A percentile compares a stretch with the other conserved stretches of the same genome.
Evolutionary conservation across 73 alveolate genomes (phyloP).

Genomic region (Uronychia binucleata): DNA sequence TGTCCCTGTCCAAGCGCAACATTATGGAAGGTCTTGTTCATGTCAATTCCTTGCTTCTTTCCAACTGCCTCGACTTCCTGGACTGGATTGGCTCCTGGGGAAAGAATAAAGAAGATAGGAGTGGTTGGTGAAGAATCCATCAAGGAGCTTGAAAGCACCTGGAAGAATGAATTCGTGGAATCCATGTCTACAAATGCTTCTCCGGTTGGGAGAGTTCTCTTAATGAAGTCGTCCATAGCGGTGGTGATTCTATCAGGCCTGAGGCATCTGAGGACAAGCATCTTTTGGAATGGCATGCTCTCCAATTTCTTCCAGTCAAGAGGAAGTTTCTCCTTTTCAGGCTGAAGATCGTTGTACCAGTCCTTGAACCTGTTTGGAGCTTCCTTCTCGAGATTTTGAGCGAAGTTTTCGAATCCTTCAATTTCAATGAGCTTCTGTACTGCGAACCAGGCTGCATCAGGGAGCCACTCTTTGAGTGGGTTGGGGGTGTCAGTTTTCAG

Average conservation of each 20-base stretch:
- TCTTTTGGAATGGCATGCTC: slow-evolving; percentile 97
- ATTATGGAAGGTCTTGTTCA: slow-evolving; percentile 93
- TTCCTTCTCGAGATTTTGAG: slow-evolving; percentile 98
- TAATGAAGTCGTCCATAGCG: slow-evolving; percentile 97
- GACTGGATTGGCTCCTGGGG: slow-evolving; percentile 99
- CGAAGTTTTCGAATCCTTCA: slow-evolving; percentile 97
- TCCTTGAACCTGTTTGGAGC: slow-evolving; percentile 99
- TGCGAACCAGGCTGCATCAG: slow-evolving; percentile 96
- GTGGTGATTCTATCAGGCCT: slow-evolving; percentile 99
- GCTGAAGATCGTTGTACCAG: slow-evolving; percentile 99
- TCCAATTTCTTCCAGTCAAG: slow-evolving; percentile 99
- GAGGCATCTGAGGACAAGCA: slow-evolving; percentile 97
- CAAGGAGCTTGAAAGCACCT: slow-evolving; percentile 86
- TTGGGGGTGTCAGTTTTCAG: slow-evolving; percentile 93
- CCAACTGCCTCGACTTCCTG: slow-evolving; percentile 97
- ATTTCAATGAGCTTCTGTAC: slow-evolving; percentile 95
- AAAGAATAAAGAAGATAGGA: slow-evolving; percentile 99
- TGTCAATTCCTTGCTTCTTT: slow-evolving; percentile 86
- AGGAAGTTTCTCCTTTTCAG: slow-evolving; percentile 99
- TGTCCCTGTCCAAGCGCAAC: slow-evolving; percentile 99
- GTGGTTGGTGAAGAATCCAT: slow-evolving; percentile 98
- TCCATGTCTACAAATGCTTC: slow-evolving; percentile 88
- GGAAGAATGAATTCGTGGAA: slow-evolving; percentile 90
- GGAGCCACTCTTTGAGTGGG: slow-evolving; percentile 98
- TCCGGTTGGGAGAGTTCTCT: slow-evolving; percentile 89